Conservation (phyloP, 768 basidiomycete genomes). For the Neoboletus subvelutipes region DNA sequence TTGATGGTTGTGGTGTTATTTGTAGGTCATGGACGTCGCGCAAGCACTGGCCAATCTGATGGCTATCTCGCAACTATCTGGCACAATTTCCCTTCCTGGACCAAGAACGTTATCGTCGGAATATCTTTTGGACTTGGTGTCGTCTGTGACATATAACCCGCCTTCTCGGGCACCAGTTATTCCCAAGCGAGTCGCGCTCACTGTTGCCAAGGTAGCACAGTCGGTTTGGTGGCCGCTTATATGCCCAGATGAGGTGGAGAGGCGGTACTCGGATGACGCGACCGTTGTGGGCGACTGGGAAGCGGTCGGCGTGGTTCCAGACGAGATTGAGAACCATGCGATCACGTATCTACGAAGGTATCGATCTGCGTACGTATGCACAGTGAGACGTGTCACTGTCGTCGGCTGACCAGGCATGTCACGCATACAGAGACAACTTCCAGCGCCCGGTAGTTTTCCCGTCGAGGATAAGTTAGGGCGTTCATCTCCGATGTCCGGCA, state of each 20-base stretch:
- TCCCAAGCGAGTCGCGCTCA: constrained; percentile 68
- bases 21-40: constrained; percentile 89
- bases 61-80: constrained; percentile 55
- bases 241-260: constrained; percentile 85
- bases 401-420: constrained; percentile 11
- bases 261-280: constrained; percentile 84
- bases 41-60: constrained; percentile 84
- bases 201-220: constrained; percentile 62
- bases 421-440: constrained; percentile 56
- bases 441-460: constrained; percentile 68
- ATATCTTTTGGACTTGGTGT: constrained; percentile 75
- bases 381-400: constrained; percentile 1
- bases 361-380: constrained; percentile 74
- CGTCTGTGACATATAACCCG: constrained; percentile 74
- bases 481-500: constrained; percentile 31
- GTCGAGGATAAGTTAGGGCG: constrained; percentile 39
- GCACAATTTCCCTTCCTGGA: constrained; percentile 82
- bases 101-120: constrained; percentile 84
- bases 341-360: constrained; percentile 89
- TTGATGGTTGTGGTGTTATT: constrained; percentile 14
- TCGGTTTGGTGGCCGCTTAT: constrained; percentile 88
- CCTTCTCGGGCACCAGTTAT: constrained; percentile 71
- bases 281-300: constrained; percentile 80
- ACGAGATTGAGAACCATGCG: constrained; percentile 84
- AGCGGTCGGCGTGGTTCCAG: constrained; percentile 74